Evolutionary conservation across 2,329 filamentous ascomycete species (phyloP).

Genomic region (Ophiostoma fasciatum): DNA sequence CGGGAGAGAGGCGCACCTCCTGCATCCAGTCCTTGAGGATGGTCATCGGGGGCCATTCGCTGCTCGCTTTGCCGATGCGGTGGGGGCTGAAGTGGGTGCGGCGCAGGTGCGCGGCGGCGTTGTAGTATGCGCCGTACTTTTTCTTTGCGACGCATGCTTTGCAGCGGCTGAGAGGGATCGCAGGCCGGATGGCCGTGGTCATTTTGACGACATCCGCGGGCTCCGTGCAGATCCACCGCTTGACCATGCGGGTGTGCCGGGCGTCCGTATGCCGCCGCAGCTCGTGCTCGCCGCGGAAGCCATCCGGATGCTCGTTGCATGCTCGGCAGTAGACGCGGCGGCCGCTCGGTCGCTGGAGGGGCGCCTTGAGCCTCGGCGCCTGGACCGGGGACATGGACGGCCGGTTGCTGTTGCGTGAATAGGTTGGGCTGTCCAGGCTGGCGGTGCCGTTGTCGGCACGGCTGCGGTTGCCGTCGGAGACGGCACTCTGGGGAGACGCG

Average conservation of each 20-base stretch:
- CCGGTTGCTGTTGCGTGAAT: slow-evolving; percentile 23
- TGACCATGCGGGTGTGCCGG: slow-evolving; percentile 46
- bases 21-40: slow-evolving; percentile 47
- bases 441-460: slow-evolving; percentile 23
- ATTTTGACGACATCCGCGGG: slow-evolving; percentile 25
- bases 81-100: slow-evolving; percentile 71
- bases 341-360: slow-evolving; percentile 35
- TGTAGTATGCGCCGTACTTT: slow-evolving; percentile 84
- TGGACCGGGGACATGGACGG: slow-evolving; percentile 28
- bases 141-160: slow-evolving; percentile 69
- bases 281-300: slow-evolving; percentile 79
- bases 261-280: slow-evolving; percentile 50
- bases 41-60: slow-evolving; percentile 40
- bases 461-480: slow-evolving; percentile 13
- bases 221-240: slow-evolving; percentile 44
- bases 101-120: slow-evolving; percentile 79
- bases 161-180: slow-evolving; percentile 48
- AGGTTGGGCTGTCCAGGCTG: slow-evolving; percentile 25
- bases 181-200: slow-evolving; percentile 23
- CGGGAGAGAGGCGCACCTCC: slow-evolving; percentile 37
- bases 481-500: slow-evolving; percentile 18
- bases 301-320: slow-evolving; percentile 60
- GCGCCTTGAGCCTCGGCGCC: slow-evolving; percentile 23
- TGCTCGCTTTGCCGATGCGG: slow-evolving; percentile 38
- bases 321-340: slow-evolving; percentile 52